These are phyloP conservation scores for Grosmannia clavigera DNA, from an alignment of 2,329 filamentous ascomycete species.

Conservation along the genomic window DNA sequence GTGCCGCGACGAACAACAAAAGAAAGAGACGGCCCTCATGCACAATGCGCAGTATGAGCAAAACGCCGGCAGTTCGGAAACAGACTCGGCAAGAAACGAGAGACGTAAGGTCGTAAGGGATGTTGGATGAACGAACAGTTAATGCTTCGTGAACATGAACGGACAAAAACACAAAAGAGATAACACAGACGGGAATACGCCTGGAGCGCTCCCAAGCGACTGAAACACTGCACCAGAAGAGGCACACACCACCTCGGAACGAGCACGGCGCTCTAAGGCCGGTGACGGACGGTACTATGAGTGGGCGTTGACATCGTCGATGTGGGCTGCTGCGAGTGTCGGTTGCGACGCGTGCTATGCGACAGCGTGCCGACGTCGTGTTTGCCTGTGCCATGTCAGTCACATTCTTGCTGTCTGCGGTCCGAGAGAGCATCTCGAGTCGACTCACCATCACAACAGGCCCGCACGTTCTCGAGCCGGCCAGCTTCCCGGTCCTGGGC, in stretches of 20 bases:
- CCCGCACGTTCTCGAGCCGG: slow-evolving; percentile 84
- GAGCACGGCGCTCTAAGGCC: slow-evolving; percentile 1
- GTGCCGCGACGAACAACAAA: background rate
- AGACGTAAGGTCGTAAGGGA: slow-evolving; percentile 4
- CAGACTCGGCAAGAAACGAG: background rate
- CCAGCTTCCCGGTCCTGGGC: slow-evolving; percentile 65
- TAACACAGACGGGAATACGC: background rate
- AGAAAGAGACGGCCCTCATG: background rate
- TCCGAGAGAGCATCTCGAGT: background rate
- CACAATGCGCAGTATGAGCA: background rate
- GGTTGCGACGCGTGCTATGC: slow-evolving; percentile 16
- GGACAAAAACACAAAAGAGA: background rate
- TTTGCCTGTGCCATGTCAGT: slow-evolving; percentile 39
- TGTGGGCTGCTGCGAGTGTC: slow-evolving; percentile 7
- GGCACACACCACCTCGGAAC: background rate
- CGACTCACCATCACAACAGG: slow-evolving; percentile 87
- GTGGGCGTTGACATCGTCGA: slow-evolving; percentile 9
- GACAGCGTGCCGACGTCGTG: slow-evolving; percentile 56
- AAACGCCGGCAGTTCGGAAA: background rate
- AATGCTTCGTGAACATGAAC: slow-evolving; percentile 1
- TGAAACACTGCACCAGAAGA: background rate
- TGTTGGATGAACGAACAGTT: background rate
- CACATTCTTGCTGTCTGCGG: background rate
- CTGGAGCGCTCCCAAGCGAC: background rate
- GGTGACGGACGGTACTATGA: slow-evolving; percentile 6